Base-by-base conservation (phyloP, 164 flowering plant species). In the Vitis cinerea region DNA sequence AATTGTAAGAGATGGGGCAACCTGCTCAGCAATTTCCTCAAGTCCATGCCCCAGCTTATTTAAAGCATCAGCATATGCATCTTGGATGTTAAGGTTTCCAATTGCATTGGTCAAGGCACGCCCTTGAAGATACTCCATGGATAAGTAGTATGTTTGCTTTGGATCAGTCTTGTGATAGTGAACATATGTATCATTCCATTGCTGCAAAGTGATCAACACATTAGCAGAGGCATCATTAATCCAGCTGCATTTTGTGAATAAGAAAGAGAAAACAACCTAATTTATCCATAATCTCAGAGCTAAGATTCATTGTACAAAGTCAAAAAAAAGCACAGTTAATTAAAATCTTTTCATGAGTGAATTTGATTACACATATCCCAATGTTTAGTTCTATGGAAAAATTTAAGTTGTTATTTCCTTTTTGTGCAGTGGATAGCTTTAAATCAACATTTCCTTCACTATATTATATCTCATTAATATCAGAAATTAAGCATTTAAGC, bases 81-180 rank as follows among this genome's bases (percentile, higher is more conserved):
- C 87, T 69, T 76, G 90, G 64, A 87, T 69, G 68, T 85, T 70
- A 51, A 95, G 82, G 70, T 91, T 95, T 60, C 98, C 99, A 74
- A 95, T 80, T 16, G 97, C 97, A 82, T 95, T 93, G 8, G 93
- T 89, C 79, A 95, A 75, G 61, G 98, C 90, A 74, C 98, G 83
- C 27, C 99, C 99, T 78, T 93, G 97, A 70, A 95, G 94, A 83
- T 82, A 95, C 82, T 95, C 99, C 99, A 95, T 95, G 50, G 99
- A 93, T 51, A 95, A 69, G 82, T 95, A 95, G 73, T 93, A 91
- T 27, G 95, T 91, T 75, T 93, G 99, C 82, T 95, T 95, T 23
- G 97, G 98, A 82, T 95, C 87, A 65, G 70, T 83, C 78, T 89
- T 86, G 87, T 95, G 90, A 70, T 81, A 95, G 70, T 90, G 94